A percentile compares a stretch with the other conserved stretches of the same genome.
These are phyloP conservation scores for Tremellales sp. DNA, from an alignment of 1,284 basidiomycete species.

Conservation along the genomic window DNA sequence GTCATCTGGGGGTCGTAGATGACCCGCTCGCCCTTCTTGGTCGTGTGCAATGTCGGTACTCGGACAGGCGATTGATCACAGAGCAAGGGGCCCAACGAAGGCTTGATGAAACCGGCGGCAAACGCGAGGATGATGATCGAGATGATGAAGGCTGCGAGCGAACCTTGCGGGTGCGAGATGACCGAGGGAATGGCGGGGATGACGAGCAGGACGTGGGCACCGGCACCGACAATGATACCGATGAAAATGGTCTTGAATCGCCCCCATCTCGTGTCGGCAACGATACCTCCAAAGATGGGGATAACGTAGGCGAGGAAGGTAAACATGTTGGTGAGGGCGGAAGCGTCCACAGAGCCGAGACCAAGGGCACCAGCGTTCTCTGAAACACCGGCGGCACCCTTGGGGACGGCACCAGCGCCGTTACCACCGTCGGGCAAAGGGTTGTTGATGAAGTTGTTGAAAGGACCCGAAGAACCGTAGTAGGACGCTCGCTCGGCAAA, in stretches of 20 bases:
- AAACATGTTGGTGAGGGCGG: conserved; percentile 31
- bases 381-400: conserved; percentile 56
- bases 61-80: conserved; percentile 47
- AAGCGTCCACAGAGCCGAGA: conserved; percentile 26
- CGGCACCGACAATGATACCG: conserved; percentile 37
- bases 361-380: conserved; percentile 57
- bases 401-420: conserved; percentile 64
- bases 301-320: conserved; percentile 38
- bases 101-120: conserved; percentile 48
- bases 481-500: conserved; percentile 43
- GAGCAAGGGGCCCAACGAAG: conserved; percentile 43
- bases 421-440: conserved; percentile 61
- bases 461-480: conserved; percentile 26
- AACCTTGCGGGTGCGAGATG: conserved; percentile 26
- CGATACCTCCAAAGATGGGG: conserved; percentile 51
- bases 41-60: conserved; percentile 29
- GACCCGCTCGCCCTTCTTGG: conserved; percentile 42
- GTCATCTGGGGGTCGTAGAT: conserved; percentile 46
- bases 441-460: conserved; percentile 31
- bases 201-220: conserved; percentile 43
- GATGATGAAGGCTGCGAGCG: conserved; percentile 43
- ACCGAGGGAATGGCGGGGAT: conserved; percentile 44
- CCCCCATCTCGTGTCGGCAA: conserved; percentile 71
- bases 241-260: conserved; percentile 68
- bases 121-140: conserved; percentile 45